Evolutionary conservation across 2,329 filamentous ascomycete genomes (phyloP), one percentile per base, ranked within the genome.

Genomic region (Colletotrichum lindemuthianum): DNA sequence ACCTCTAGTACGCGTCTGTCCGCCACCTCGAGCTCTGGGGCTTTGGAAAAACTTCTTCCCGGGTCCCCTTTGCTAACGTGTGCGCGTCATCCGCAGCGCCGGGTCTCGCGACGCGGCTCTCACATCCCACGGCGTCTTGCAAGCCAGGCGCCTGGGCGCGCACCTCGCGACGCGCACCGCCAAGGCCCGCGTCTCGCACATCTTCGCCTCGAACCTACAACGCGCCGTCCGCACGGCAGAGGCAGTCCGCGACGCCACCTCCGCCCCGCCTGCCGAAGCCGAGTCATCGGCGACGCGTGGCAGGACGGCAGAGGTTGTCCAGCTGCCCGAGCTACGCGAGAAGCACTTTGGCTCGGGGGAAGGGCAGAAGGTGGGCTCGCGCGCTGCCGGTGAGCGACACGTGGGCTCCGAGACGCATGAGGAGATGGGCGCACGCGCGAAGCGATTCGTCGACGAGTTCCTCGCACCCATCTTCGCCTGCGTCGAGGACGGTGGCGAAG

Each of bases 91-190:
- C 34, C 33, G 51, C 60, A 80, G 90, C 78, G 93, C 93, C 70
- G 93, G 93, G 65, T 86, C 88, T 55, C 91, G 88, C 75, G 92
- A 97, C 78, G 95, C 93, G 2, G 81, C 87, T 44, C 82, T 97
- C 70, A 97, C 93, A 32, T 89, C 88, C 68, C 92, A 97, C 78
- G 93, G 93, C 60, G 85, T 90, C 55, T 83, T 94, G 52, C 93
- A 97, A 76, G 88, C 91, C n/a, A 86, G 84, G 48, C 86, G 88
- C 36, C 83, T 97, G 1, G 93, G 87, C 34, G 75, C 83, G 13
- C 83, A 91, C 71, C 85, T 97, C 6, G 77, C 78, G 1, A 65
- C 71, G 34, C 71, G 39, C 47, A 63, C 34, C 48, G 70, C 9
- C 15, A 47, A 32, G 68, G 76, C 66, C 70, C 72, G 15, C 67